These are phyloP conservation scores for Auricularia auricula-judae DNA, from an alignment of 768 basidiomycete genomes.

Conservation along the genomic window DNA sequence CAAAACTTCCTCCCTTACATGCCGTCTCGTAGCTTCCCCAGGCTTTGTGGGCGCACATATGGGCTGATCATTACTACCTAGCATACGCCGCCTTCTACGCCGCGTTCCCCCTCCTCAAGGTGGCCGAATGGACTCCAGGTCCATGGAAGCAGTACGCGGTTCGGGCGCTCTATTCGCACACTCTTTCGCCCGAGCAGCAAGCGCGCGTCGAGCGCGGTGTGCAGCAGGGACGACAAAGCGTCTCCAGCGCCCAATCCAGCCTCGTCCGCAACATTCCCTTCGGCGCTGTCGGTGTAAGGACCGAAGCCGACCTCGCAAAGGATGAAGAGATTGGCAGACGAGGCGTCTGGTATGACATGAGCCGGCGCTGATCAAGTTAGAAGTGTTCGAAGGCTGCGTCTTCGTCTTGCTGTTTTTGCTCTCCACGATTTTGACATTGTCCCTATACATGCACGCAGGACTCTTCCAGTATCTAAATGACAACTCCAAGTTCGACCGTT, in stretches of 20 bases:
- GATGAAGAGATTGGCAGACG: conserved; percentile 8
- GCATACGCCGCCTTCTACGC: conserved; percentile 10
- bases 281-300: conserved; percentile 10
- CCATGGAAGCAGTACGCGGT: conserved; percentile 8
- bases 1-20: no score
- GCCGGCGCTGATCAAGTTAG: neutral
- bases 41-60: no score
- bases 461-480: no score
- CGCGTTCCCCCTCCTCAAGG: conserved; percentile 8
- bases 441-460: no score
- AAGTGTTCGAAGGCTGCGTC: neutral
- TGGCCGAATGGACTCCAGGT: conserved; percentile 10
- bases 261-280: conserved; percentile 8
- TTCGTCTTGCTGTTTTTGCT: no score
- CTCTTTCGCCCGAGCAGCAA: conserved; percentile 5
- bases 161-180: conserved; percentile 6
- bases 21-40: no score
- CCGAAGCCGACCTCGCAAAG: conserved; percentile 8
- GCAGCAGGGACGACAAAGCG: conserved; percentile 1
- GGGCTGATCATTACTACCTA: neutral
- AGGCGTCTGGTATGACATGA: conserved; percentile 4
- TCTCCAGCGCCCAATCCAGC: conserved; percentile 6
- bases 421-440: no score
- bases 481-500: no score
- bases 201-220: conserved; percentile 2